phyloP scores from a whole-genome alignment of 805 yeast species.

The Metschnikowia lunata region DNA sequence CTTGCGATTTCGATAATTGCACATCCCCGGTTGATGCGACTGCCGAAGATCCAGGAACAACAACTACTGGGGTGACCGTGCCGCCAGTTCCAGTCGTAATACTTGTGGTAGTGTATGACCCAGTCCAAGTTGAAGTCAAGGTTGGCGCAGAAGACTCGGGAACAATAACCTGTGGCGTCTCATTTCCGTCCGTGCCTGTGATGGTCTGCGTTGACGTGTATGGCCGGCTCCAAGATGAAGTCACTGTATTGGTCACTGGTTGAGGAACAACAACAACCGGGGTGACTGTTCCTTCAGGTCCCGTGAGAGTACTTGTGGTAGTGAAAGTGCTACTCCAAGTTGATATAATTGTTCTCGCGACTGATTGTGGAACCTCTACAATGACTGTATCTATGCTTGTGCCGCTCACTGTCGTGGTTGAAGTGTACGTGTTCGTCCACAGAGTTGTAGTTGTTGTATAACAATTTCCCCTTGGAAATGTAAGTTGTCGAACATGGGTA shows the following conservation, averaged over 20 bases:
- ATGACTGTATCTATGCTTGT: background rate
- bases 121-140: background rate
- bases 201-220: background rate
- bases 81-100: too few relatives aligned
- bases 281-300: background rate
- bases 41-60: too few relatives aligned
- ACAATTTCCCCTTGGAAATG: background rate
- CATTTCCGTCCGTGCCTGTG: background rate
- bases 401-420: background rate
- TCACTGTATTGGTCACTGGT: background rate
- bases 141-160: background rate
- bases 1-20: too few relatives aligned
- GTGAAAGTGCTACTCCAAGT: background rate
- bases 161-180: background rate
- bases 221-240: background rate
- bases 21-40: too few relatives aligned
- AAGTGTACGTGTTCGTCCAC: background rate
- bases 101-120: too few relatives aligned
- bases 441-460: background rate
- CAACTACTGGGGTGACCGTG: too few relatives aligned
- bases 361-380: background rate
- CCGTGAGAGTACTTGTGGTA: background rate
- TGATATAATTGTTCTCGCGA: background rate
- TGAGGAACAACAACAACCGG: background rate
- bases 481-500: background rate